Conservation (phyloP, 2,329 filamentous ascomycete species). For the Fusarium heterosporum region DNA sequence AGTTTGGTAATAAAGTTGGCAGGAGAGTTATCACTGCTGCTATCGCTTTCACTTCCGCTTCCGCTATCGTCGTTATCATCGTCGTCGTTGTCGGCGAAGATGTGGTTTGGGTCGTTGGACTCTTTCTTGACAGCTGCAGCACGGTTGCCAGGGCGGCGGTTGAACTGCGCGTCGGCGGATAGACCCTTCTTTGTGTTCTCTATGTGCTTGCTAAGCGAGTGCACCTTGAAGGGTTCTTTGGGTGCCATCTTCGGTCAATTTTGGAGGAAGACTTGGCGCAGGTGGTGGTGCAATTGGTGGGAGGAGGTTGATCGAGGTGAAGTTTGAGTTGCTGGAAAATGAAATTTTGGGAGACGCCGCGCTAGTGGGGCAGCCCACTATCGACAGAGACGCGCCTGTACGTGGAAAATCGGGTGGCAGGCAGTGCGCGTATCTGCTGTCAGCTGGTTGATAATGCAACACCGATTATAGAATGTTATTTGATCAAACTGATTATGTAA, state of each 20-base stretch:
- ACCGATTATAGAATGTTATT: background rate
- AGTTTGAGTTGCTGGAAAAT: slow-evolving; percentile 37
- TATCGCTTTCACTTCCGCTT: slow-evolving; percentile 38
- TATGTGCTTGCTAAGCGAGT: slow-evolving; percentile 55
- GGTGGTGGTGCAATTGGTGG: slow-evolving; percentile 41
- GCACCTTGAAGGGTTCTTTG: slow-evolving; percentile 52
- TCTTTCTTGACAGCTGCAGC: slow-evolving; percentile 51
- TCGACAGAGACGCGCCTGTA: slow-evolving; percentile 28
- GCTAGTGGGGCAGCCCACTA: slow-evolving; percentile 38
- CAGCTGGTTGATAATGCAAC: background rate
- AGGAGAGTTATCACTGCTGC: slow-evolving; percentile 34
- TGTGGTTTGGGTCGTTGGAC: slow-evolving; percentile 40
- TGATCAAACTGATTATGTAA: background rate
- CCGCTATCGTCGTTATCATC: slow-evolving; percentile 49
- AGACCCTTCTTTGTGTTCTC: slow-evolving; percentile 54
- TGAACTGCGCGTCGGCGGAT: slow-evolving; percentile 51
- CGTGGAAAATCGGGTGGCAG: slow-evolving; percentile 27
- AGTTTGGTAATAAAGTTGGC: slow-evolving; percentile 52
- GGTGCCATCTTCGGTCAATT: slow-evolving; percentile 51
- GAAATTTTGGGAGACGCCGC: slow-evolving; percentile 47
- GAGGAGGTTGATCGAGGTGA: slow-evolving; percentile 33
- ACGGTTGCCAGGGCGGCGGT: slow-evolving; percentile 46
- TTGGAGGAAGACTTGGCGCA: slow-evolving; percentile 21
- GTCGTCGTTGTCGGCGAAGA: slow-evolving; percentile 50
- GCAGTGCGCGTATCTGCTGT: background rate